Evolutionary conservation across 2,329 filamentous ascomycete species (phyloP), one percentile per base, ranked within the genome.

Genomic region (Ustulina deusta): DNA sequence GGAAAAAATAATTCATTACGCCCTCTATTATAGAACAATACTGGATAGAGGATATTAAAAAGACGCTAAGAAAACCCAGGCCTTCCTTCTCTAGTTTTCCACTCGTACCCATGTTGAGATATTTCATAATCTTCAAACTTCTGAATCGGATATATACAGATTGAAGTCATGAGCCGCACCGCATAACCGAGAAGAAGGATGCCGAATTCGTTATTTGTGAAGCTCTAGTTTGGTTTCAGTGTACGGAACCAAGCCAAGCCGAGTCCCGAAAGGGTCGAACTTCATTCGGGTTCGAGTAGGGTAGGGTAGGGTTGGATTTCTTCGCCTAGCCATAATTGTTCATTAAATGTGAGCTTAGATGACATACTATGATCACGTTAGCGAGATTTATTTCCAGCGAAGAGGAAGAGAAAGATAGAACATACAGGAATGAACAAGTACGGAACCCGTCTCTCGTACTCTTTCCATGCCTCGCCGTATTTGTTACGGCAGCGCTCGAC

Each of bases 401-500:
- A 29, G 3, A 44, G 34, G n/a, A 17, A 38, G 49, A 29, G 36
- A 32, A 36, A 27, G 6, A 9, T 51, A 20, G 27, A 38, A 57
- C 79, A 75, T 75, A 81, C 80, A 17, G 80, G 80, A 65, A 96
- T 93, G 78, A 95, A 95, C 65, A 95, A 82, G 81, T 93, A 95
- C 46, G 93, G 93, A 61, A 95, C 92, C 79, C 86, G 85, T 81
- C 85, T 88, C 84, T 93, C 91, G 78, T 97, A 97, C 83, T 95
- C 90, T 52, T 83, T 81, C 93, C 93, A 97, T 13, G 91, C 89
- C 71, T 93, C 90, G 25, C 93, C 93, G 79, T 97, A 97, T 84
- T 93, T 94, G 74, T 84, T 84, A 63, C 87, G 86, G 81, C 93
- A 97, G 71, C 90, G 85, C 78, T 91, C 84, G 68, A 94, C 92